phyloP scores from a whole-genome alignment of 768 basidiomycete species.

The Leccinum fibrillosum region DNA sequence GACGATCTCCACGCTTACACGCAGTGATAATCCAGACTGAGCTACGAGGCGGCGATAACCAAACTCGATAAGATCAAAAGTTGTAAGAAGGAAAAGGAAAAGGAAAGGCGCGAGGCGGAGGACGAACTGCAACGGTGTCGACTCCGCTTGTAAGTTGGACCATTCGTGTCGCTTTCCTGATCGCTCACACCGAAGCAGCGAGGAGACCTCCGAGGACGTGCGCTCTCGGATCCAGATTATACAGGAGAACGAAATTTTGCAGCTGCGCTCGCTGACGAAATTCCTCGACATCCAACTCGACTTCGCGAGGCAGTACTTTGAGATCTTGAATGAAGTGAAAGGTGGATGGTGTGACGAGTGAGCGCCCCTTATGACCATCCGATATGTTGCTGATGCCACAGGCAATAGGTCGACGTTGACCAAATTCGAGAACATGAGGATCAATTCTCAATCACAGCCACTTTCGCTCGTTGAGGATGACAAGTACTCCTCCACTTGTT shows the following conservation, averaged over 20 bases:
- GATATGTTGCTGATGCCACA: conserved; percentile 5
- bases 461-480: conserved; percentile 20
- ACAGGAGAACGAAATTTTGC: conserved; percentile 72
- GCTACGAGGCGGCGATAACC: conserved; percentile 70
- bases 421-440: conserved; percentile 24
- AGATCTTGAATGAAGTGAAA: conserved; percentile 69
- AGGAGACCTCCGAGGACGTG: conserved; percentile 83
- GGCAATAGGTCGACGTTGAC: conserved; percentile 28
- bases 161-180: neutral
- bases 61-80: conserved; percentile 66
- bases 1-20: neutral
- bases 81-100: conserved; percentile 81
- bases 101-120: conserved; percentile 69
- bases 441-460: conserved; percentile 15
- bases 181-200: conserved; percentile 43
- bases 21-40: conserved; percentile 44
- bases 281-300: conserved; percentile 74
- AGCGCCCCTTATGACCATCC: conserved; percentile 17
- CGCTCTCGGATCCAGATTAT: conserved; percentile 76
- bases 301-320: conserved; percentile 69
- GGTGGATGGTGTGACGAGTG: conserved; percentile 66
- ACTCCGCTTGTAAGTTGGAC: conserved; percentile 65
- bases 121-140: conserved; percentile 74
- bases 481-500: conserved; percentile 33
- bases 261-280: conserved; percentile 64